Conservation (phyloP, 176 grass and related monocot genomes). For the Pharus latifolius region DNA sequence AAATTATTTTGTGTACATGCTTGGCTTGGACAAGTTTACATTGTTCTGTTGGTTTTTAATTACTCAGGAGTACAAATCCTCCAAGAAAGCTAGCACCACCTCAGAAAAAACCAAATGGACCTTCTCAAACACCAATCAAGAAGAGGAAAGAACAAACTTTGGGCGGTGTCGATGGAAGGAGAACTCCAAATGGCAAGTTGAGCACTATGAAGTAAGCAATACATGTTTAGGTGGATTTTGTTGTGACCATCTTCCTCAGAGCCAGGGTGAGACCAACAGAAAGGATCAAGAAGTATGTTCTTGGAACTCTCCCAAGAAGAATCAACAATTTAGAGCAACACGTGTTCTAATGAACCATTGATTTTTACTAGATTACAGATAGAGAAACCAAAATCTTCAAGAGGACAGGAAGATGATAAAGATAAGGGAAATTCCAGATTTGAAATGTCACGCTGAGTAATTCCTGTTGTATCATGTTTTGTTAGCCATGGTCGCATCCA, state of each 20-base stretch:
- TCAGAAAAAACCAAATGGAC: slow-evolving; percentile 32
- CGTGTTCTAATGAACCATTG: neutral
- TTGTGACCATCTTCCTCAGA: neutral
- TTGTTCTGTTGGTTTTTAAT: slow-evolving; percentile 19
- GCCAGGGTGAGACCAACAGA: neutral
- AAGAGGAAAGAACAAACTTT: slow-evolving; percentile 12
- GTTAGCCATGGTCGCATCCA: slow-evolving; percentile 13
- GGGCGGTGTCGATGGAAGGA: slow-evolving; percentile 20
- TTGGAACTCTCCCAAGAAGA: neutral
- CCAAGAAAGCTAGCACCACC: slow-evolving; percentile 32
- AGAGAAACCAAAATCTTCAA: slow-evolving; percentile 6
- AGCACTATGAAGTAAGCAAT: slow-evolving; percentile 21
- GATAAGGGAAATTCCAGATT: slow-evolving; percentile 2
- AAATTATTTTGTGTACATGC: slow-evolving; percentile 8
- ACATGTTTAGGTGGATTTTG: neutral
- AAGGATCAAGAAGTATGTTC: slow-evolving; percentile 4
- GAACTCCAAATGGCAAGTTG: slow-evolving; percentile 31
- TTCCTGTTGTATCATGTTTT: slow-evolving; percentile 16
- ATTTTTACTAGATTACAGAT: slow-evolving; percentile 4
- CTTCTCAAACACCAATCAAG: slow-evolving; percentile 30
- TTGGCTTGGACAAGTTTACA: slow-evolving; percentile 1
- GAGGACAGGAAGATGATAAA: slow-evolving; percentile 2
- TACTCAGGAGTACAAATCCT: slow-evolving; percentile 36
- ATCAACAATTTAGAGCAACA: slow-evolving; percentile 20
- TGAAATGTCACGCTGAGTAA: slow-evolving; percentile 2